Percentiles rank a stretch among this genome's conserved stretches.
Evolutionary conservation across 2,329 filamentous ascomycete species (phyloP).

Genomic region (Neocatenulostroma microsporum): DNA sequence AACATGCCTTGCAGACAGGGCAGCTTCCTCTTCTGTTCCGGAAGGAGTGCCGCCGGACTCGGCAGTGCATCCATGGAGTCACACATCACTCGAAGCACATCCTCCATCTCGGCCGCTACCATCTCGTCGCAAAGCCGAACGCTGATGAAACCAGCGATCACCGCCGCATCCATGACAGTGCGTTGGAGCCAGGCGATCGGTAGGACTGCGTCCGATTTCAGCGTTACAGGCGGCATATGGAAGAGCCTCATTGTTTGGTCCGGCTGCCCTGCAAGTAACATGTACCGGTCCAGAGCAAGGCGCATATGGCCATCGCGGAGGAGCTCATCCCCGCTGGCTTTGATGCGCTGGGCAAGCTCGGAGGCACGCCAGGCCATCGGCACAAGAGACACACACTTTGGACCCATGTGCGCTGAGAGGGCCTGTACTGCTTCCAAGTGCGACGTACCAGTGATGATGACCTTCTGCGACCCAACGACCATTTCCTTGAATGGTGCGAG

Average conservation of each 20-base stretch:
- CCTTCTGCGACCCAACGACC: constrained; percentile 1
- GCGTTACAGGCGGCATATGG: neutral
- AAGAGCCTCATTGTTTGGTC: neutral
- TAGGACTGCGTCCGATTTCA: too few species aligned
- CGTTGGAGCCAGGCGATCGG: too few species aligned
- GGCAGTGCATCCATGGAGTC: too few species aligned
- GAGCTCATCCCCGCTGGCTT: neutral
- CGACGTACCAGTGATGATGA: neutral
- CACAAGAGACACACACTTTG: neutral
- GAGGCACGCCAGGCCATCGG: neutral
- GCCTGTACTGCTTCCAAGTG: neutral
- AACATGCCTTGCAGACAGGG: too few species aligned
- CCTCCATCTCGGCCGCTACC: too few species aligned
- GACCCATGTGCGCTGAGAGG: neutral
- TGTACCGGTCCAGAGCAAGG: neutral
- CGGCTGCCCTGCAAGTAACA: neutral
- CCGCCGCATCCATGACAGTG: too few species aligned
- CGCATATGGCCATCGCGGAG: neutral
- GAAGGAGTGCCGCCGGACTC: too few species aligned
- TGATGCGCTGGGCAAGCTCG: neutral
- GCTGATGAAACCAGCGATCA: too few species aligned
- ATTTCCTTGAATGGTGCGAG: neutral
- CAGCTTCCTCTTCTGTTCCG: too few species aligned
- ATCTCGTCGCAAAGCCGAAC: too few species aligned
- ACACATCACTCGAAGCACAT: too few species aligned